Base-by-base conservation (phyloP, 2,329 filamentous ascomycete genomes). In the Fusarium transvaalense region DNA sequence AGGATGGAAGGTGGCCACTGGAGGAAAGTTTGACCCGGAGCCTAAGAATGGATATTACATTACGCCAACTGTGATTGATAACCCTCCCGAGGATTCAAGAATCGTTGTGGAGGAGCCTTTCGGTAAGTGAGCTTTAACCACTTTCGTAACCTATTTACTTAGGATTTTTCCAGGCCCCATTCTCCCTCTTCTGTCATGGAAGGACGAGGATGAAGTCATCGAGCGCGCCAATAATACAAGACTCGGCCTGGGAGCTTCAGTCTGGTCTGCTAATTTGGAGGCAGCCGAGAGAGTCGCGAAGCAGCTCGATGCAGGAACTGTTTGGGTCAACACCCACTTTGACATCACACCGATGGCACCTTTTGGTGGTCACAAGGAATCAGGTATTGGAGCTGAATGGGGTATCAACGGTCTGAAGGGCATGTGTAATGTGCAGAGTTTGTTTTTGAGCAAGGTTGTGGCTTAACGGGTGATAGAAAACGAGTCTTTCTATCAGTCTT, bases 111-210 rank as follows among this genome's bases (percentile, higher is more conserved):
- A 87, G 66, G 86, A 88, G 75, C 84, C 82, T 3, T 78, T 78
- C n/a, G 85, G 41, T 84, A 64, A 38, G 61, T n/a, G 10, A 10
- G 2, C 10, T 5, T 9, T 9, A 5, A 3, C 9, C 9, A 1
- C 3, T 7, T 3, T 10, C 12, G 13, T 4, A 23, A 27, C 25
- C 45, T 2, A 17, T 3, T 5, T 1, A 5, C 10, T 25, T 25
- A 29, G 6, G 8, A 29, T 29, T 29, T 3, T n/a, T 2, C 1
- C 3, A 73, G 71, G 71, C 4, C 89, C 89, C 0, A 87, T 92
- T 42, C 81, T 91, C 2, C 89, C 89, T 0, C 79, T 91, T 13
- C 72, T 90, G 45, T 84, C 82, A 10, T 92, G 88, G 87, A 81
- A 81, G 0, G 81, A 85, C 19, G 89, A 91, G 68, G 84, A 84